phyloP scores from a whole-genome alignment of 805 yeast species.

The Wickerhamomyces kurtzmanii region DNA sequence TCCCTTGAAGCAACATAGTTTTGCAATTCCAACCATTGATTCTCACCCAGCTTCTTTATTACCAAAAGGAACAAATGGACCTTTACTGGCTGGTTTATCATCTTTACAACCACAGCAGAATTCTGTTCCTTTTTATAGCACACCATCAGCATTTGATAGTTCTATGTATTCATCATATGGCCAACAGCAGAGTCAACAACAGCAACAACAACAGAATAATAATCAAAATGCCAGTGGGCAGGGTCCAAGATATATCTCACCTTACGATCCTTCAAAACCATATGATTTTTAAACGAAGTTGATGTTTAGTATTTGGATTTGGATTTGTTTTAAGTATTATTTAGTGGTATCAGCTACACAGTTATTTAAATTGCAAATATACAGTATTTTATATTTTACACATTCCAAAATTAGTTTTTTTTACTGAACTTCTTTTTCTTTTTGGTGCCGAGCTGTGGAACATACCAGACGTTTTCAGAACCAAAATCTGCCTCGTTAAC shows the following conservation, averaged over 20 bases:
- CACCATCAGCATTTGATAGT: conserved; percentile 41
- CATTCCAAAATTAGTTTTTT: no score
- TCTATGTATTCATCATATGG: conserved; percentile 26
- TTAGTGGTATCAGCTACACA: no score
- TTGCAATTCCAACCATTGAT: conserved; percentile 13
- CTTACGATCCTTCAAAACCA: conserved; percentile 15
- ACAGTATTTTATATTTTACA: no score
- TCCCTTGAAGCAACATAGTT: conserved; percentile 1
- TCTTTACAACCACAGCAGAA: conserved; percentile 15
- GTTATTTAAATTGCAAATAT: no score
- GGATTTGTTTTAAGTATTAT: neutral
- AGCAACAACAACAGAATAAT: conserved; percentile 2
- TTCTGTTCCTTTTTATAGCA: conserved; percentile 33
- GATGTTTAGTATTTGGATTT: neutral
- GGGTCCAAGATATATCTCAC: conserved; percentile 8
- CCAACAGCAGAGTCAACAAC: conserved; percentile 2
- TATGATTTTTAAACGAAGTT: conserved; percentile 1
- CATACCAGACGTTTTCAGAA: conserved; percentile 23
- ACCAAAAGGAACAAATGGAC: conserved; percentile 3
- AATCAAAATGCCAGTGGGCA: neutral
- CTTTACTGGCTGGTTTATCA: conserved; percentile 3
- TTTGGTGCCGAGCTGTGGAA: no score
- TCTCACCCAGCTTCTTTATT: conserved; percentile 16
- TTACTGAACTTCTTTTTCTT: no score
- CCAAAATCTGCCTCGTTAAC: conserved; percentile 41